Base-by-base conservation (phyloP, 257 asterid genomes). In the Nicotiana obtusifolia region DNA sequence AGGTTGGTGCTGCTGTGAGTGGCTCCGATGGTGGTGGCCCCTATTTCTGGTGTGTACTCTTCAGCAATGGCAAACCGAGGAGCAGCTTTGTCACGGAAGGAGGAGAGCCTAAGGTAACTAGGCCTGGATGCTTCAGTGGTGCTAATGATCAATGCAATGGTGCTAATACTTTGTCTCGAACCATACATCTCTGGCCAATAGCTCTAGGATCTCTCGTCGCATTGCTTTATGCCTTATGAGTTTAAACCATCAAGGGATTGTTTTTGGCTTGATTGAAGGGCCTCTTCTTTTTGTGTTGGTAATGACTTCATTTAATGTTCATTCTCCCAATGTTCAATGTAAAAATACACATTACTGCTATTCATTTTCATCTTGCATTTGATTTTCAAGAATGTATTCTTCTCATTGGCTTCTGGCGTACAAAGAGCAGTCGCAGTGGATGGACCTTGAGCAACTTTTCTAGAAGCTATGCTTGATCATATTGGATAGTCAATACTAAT, bases 121-220 rank as follows among this genome's bases (percentile, higher is more conserved):
- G 91, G 22, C 98, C 98, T 5, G 98, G 98, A 14, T 94, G 98
- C 88, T 94, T 91, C 73, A 94, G 98, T 28, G 98, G 98, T 4
- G 91, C 97, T 6, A 87, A 88, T 76, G 98, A 94, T 73, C 88
- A 67, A 10, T 93, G 97, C 64, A 89, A 83, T 68, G 88, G 85
- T 16, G 89, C 87, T 8, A 75, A 22, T 78, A 77, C 80, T 80
- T 66, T 82, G 85, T 82, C 77, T 26, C 83, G 77, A 52, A 80
- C 69, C 9, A 41, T 73, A 33, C 61, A 26, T 24, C 82, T 85
- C 4, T 88, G 90, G 91, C 49, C 84, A 14, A 78, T 82, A 78
- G 90, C 64, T 13, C 81, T 81, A 17, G 89, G 90, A 77, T 89
- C 84, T 88, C 81, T 91, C 62, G 57, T 86, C 67, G 67, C 82